Conservation (phyloP, 805 yeast genomes). For the Sugiyamaella chiloensis region DNA sequence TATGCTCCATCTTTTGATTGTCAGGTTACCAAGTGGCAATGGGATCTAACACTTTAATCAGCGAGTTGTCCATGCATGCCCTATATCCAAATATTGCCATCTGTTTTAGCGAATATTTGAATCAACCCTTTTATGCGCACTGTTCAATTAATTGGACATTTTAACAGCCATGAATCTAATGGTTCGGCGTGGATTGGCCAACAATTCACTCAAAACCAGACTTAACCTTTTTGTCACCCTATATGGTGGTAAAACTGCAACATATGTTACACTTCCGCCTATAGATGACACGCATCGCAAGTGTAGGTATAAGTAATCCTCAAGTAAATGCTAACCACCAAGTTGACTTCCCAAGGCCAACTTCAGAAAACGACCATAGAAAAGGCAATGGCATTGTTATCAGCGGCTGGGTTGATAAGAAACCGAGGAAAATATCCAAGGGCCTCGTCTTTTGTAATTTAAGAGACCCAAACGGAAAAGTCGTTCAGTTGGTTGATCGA, state of each 20-base stretch:
- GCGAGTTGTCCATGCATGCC: no score
- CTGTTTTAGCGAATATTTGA: neutral
- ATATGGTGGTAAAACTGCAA: no score
- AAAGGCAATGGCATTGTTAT: constrained; percentile 38
- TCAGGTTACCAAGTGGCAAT: constrained; percentile 5
- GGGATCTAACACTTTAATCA: no score
- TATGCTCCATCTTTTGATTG: constrained; percentile 27
- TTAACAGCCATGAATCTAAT: no score
- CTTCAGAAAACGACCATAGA: neutral
- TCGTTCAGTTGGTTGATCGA: constrained; percentile 53
- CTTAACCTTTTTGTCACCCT: no score
- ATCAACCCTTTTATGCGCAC: neutral
- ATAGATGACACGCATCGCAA: neutral
- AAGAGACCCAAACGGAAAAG: constrained; percentile 69
- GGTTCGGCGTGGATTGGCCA: no score
- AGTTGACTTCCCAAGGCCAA: neutral
- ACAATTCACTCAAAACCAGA: no score
- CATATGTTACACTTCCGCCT: neutral
- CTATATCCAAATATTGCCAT: no score
- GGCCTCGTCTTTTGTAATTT: constrained; percentile 66
- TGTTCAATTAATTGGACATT: neutral
- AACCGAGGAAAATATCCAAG: constrained; percentile 68
- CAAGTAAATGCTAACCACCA: neutral
- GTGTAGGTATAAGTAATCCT: neutral
- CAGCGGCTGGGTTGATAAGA: constrained; percentile 81